A percentile compares a stretch with the other conserved stretches of the same genome.
These are phyloP conservation scores for Pseudogymnoascus sp. DNA, from an alignment of 2,329 filamentous ascomycete species.

Conservation along the genomic window DNA sequence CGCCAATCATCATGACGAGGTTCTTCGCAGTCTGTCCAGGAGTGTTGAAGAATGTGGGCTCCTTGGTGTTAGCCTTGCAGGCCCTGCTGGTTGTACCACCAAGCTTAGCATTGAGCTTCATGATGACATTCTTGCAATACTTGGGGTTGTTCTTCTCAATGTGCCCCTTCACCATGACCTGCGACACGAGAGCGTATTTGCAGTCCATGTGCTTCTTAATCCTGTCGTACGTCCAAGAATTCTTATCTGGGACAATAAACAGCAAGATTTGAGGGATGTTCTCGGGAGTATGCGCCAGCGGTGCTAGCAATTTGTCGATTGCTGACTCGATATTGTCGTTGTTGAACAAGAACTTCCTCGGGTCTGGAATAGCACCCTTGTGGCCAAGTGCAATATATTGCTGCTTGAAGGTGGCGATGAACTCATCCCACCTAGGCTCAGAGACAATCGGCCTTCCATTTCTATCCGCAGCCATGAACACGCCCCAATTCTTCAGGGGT, in stretches of 20 bases:
- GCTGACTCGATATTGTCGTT: conserved; percentile 4
- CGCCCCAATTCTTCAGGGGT: conserved; percentile 2
- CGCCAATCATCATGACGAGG: conserved; percentile 70
- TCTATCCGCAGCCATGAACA: conserved; percentile 2
- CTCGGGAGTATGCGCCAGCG: not conserved
- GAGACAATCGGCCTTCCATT: conserved; percentile 1
- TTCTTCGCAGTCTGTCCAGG: not conserved
- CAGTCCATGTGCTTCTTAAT: conserved; percentile 88
- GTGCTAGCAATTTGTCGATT: not conserved
- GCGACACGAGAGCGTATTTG: conserved; percentile 73
- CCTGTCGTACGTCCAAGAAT: conserved; percentile 66
- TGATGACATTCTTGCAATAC: conserved; percentile 86
- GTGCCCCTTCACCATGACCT: conserved; percentile 67
- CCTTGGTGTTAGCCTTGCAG: conserved; percentile 10
- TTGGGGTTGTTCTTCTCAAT: conserved; percentile 65
- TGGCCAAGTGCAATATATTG: conserved; percentile 57
- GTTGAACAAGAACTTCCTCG: conserved; percentile 1
- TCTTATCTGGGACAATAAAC: conserved; percentile 66
- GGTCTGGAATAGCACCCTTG: conserved; percentile 29
- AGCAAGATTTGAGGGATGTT: conserved; percentile 64
- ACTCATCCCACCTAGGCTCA: conserved; percentile 29
- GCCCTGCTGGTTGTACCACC: conserved; percentile 64
- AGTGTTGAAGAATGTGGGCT: not conserved
- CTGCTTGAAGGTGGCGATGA: conserved; percentile 53
- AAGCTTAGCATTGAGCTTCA: conserved; percentile 97